Evolutionary conservation across 78 protist species (phyloP).

Genomic region (Blattamonas nauphoetae): DNA sequence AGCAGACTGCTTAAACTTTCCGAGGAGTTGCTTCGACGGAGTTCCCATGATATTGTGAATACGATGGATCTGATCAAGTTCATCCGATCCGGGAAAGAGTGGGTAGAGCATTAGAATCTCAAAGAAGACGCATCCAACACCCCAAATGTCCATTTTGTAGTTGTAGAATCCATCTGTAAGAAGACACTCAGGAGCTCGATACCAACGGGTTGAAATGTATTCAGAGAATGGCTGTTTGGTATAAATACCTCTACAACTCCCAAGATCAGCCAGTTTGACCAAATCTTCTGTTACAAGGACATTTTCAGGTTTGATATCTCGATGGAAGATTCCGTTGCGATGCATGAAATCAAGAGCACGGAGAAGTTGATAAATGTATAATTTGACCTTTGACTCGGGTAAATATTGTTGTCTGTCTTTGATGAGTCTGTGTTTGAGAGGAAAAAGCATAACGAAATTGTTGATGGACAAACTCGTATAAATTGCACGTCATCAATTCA

Average conservation of each 20-base stretch:
- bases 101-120: slow-evolving; percentile 63
- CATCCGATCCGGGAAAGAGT: slow-evolving; percentile 80
- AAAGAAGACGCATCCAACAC: slow-evolving; percentile 55
- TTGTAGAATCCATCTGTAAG: slow-evolving; percentile 77
- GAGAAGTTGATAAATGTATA: slow-evolving; percentile 59
- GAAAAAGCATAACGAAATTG: background rate
- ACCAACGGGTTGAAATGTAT: slow-evolving; percentile 81
- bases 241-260: slow-evolving; percentile 69
- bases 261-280: slow-evolving; percentile 78
- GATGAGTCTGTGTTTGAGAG: background rate
- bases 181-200: slow-evolving; percentile 70
- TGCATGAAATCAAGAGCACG: slow-evolving; percentile 69
- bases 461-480: slow-evolving; percentile 61
- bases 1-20: slow-evolving; percentile 30
- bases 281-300: slow-evolving; percentile 52
- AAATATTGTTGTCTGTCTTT: slow-evolving; percentile 17
- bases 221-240: slow-evolving; percentile 78
- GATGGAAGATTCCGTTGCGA: slow-evolving; percentile 68
- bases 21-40: slow-evolving; percentile 47
- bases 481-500: slow-evolving; percentile 75
- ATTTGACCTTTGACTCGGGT: slow-evolving; percentile 29
- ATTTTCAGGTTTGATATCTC: slow-evolving; percentile 87
- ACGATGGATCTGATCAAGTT: slow-evolving; percentile 73
- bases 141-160: slow-evolving; percentile 84
- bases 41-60: slow-evolving; percentile 81